Evolutionary conservation across 768 basidiomycete genomes (phyloP), one percentile per base, ranked within the genome.

Genomic region (Cystofilobasidium capitatum): DNA sequence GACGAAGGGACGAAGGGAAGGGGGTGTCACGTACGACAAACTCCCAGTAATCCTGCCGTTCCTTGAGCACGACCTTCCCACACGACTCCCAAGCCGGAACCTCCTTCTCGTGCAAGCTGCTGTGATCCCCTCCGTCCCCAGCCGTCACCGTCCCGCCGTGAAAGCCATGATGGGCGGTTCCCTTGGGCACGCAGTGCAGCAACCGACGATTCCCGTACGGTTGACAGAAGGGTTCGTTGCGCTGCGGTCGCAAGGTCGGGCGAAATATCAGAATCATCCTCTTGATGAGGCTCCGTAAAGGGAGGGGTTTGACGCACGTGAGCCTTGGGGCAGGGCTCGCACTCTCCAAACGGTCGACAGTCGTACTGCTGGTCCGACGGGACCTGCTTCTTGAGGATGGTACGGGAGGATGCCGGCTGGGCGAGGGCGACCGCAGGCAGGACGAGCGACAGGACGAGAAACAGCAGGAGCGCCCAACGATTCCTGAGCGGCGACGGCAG

Each of bases 201-300:
- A 91, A 82, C 24, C 89, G 85, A 29, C 93, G 85, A 77, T 93
- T 93, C 61, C 93, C 93, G 74, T 91, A 94, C n/a, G 93, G 92
- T 74, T 89, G 85, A 78, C 92, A 97, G 77, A 88, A 94, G 2
- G 92, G 91, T 40, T 69, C 57, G 49, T 44, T 31, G 35, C 35
- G 44, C 68, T 69, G 54, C 16, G 9, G 40, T 14, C 24, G 40
- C 1, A 26, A 7, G 12, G 42, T 3, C 7, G 60, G 24, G 60
- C 39, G 29, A 26, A n/a, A 40, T 5, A 63, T 47, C 26, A 22
- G 44, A 13, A 29, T 22, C 20, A 44, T 3, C n/a, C 20, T 62
- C 33, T 54, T 62, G 58, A 31, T 45, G 65, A 33, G 37, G 22
- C 37, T 70, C 42, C 44, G 33, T 57, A 55, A 65, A 62, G 45